Evolutionary conservation across 139 green algal genomes (phyloP), one percentile per base, ranked within the genome.

Genomic region (Picochlorum sp.): DNA sequence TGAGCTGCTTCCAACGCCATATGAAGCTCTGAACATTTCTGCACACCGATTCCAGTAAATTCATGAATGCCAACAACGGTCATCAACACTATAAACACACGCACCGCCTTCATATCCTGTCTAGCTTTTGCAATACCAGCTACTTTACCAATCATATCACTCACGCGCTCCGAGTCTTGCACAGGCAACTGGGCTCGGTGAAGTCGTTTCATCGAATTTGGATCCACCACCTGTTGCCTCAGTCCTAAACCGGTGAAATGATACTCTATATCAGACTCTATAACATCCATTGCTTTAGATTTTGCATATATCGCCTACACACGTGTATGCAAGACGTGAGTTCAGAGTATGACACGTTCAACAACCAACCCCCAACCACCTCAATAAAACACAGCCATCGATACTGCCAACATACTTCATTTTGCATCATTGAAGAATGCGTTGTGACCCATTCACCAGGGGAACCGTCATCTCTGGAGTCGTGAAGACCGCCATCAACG

Each of bases 81-180:
- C 28, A 30, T 30, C 28, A 30, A 30, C 28, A 4, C 0, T 15
- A 52, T 45, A 26, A 26, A 3, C 20, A 6, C 18, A 44, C 31
- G 3, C 28, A 65, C 11, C 37, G 15, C 4, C 45, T 69, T 37
- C 15, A 62, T 56, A 2, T 37, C 20, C 2, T 49, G 37, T 7
- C 57, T 47, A 13, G 64, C 63, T 1, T 11, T 15, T 18, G 66
- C 65, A 31, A 77, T 67, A 1, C 34, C 44, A 5, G 49, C 24
- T 37, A 77, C 21, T 50, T 77, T 77, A 49, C 31, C 24, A 38
- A 77, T 50, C 37, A 77, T 51, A 31, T 77, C 64, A 44, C 57
- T 67, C 47, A 34, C 58, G 23, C 41, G 47, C n/a, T 28, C 21
- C 24, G 64, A 37, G 28, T 73, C 64, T 2, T 61, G 14, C 9